Evolutionary conservation across 345 rosid genomes (phyloP), one percentile per base, ranked within the genome.

Genomic region (Euclidium syriacum): DNA sequence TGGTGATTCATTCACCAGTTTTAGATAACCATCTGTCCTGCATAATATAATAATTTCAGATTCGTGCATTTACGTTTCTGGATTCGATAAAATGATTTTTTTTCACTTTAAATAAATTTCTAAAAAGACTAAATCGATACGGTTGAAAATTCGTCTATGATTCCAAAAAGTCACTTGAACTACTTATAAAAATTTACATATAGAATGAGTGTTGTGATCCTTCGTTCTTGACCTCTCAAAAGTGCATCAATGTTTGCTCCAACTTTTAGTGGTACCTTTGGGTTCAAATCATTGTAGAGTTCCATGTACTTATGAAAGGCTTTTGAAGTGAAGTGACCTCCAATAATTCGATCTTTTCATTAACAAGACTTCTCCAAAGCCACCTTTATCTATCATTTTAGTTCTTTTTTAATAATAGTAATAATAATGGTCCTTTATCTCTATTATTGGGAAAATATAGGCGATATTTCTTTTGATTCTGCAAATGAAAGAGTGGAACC

Each of bases 381-480:
- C 70, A 71, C 70, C 70, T 71, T 63, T 71, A 64, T 63, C 39
- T 39, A 71, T 56, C 75, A 43, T 33, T 62, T 51, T 55, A 17
- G 65, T 71, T 46, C 52, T 38, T 55, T 70, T 47, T 6, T 16
- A 20, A 62, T 32, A 23, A 42, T 41, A 22, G 34, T 14, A 16
- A 46, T 17, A 30, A 25, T 34, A 41, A 4, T 33, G 32, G 29
- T 35, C 54, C 16, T 53, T 36, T 59, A 32, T 34, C 47, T 51
- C 19, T 41, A 34, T 59, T 25, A 30, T 39, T 38, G 4, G 25
- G 26, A 5, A 11, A 7, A 8, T 18, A 27, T 19, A 39, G 5
- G 16, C 12, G 22, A 6, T 32, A 0, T 12, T 54, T 61, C 34
- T 47, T 47, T 47, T 16, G 34, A 0, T 62, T 25, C 22, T 27